A percentile compares a stretch with the other conserved stretches of the same genome.
Conservation (phyloP, 768 basidiomycete species). For the Auricularia auricula-judae region DNA sequence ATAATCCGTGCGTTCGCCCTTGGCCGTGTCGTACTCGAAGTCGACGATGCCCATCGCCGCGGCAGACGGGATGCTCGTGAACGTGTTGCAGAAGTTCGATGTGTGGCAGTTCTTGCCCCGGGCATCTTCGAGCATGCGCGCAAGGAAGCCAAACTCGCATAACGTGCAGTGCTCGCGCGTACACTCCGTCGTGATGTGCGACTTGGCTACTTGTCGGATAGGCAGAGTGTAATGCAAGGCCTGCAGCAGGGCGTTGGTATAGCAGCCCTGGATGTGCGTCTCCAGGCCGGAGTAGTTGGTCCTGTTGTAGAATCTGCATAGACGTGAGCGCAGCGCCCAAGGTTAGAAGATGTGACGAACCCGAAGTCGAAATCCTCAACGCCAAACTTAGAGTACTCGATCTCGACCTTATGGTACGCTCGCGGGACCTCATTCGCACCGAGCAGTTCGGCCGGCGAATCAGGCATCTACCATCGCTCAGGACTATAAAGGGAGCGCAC, state of each 20-base stretch:
- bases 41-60: constrained; percentile 82
- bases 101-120: constrained; percentile 90
- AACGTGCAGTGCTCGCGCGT: constrained; percentile 84
- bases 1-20: constrained; percentile 36
- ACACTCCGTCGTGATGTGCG: constrained; percentile 84
- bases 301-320: constrained; percentile 78
- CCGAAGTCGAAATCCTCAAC: constrained; percentile 99
- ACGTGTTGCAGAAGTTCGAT: constrained; percentile 93
- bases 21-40: constrained; percentile 55
- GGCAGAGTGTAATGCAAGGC: constrained; percentile 78
- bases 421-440: constrained; percentile 55
- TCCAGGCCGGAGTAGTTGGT: constrained; percentile 87
- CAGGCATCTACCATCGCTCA: constrained; percentile 15
- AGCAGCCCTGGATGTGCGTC: constrained; percentile 94
- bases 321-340: constrained; percentile 1
- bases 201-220: constrained; percentile 74
- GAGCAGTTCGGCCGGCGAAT: constrained; percentile 41
- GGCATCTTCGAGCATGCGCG: constrained; percentile 93
- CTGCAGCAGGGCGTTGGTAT: constrained; percentile 86
- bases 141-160: constrained; percentile 91
- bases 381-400: constrained; percentile 96
- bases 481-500: background rate
- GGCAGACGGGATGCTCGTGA: constrained; percentile 41
- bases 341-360: constrained; percentile 29
- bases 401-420: constrained; percentile 86